Base-by-base conservation (phyloP, 331 rosid genomes). In the Rhamnella rubrinervis region DNA sequence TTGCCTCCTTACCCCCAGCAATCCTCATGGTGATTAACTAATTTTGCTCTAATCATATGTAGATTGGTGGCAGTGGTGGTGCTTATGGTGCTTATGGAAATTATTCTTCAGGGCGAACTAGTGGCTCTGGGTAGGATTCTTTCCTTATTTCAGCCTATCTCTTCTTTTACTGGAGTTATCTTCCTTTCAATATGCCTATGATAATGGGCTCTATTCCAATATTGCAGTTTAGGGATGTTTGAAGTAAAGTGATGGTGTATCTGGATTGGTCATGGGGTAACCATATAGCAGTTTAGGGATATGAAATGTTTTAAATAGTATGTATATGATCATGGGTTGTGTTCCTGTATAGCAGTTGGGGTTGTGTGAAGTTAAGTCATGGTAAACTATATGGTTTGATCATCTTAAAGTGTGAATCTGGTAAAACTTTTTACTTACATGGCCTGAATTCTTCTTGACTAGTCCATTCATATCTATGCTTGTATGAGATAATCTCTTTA, bases 31-130 rank as follows among this genome's bases (percentile, higher is more conserved):
- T 15, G 12, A 6, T 40, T 17, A 63, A 52, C 35, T 41, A 58
- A 59, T 72, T 57, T 69, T 80, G 44, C 44, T 59, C 69, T 17
- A 70, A 23, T 73, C 26, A 58, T 76, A 67, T 87, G 73, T 77
- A 95, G 99, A 83, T 87, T 77, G 96, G 88, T 49, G 70, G 92
- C 57, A 68, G 83, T 18, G 74, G 96, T 75, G 20, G 89, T 28
- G 88, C 88, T 67, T 95, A 93, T 71, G 96, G 97, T 63, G 92
- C 90, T 72, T 95, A 95, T 82, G 97, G 97, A 71, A 80, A 80
- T 82, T 89, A 82, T 86, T 80, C 99, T 65, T 67, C 85, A 51
- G 96, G 96, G 71, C 87, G 96, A 51, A 62, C 83, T 75, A 82
- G 86, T 69, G 58, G 83, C 75, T 86, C 95, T 73, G 95, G 99